A percentile compares a stretch with the other conserved stretches of the same genome.
Evolutionary conservation across 768 basidiomycete genomes (phyloP).

Genomic region (Lentinus brumalis): DNA sequence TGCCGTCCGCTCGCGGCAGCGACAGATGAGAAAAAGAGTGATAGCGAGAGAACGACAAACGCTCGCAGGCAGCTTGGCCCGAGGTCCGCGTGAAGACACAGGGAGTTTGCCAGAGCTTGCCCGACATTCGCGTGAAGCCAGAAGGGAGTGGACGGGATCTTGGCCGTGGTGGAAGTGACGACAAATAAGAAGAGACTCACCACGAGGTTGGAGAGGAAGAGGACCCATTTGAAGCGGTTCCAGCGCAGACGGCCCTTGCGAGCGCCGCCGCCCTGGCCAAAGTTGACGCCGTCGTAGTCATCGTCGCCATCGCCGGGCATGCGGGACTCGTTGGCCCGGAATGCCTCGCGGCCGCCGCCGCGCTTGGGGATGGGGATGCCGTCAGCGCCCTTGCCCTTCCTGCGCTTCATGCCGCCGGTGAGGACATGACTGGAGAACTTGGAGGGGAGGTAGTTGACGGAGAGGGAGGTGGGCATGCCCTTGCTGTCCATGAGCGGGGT

Average conservation of each 20-base stretch:
- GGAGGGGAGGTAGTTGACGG: slow-evolving; percentile 72
- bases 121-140: too few species aligned
- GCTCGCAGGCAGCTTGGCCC: too few species aligned
- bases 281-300: slow-evolving; percentile 41
- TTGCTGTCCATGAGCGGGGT: slow-evolving; percentile 25
- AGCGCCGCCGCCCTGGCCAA: slow-evolving; percentile 35
- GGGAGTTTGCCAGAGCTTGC: too few species aligned
- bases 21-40: too few species aligned
- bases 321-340: slow-evolving; percentile 38
- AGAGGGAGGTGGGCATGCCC: slow-evolving; percentile 42
- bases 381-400: slow-evolving; percentile 37
- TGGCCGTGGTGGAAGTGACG: background rate
- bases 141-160: too few species aligned
- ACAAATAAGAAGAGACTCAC: slow-evolving; percentile 35
- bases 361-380: slow-evolving; percentile 51
- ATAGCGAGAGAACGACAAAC: too few species aligned
- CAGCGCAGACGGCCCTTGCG: slow-evolving; percentile 57
- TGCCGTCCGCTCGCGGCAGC: too few species aligned
- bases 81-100: too few species aligned
- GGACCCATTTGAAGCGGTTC: slow-evolving; percentile 84
- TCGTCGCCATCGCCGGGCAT: slow-evolving; percentile 42
- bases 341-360: slow-evolving; percentile 72
- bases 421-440: slow-evolving; percentile 63
- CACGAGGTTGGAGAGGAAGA: slow-evolving; percentile 66
- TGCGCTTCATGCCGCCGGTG: slow-evolving; percentile 43